Base-by-base conservation (phyloP, 768 basidiomycete genomes). In the Chlorophyllum brunneum region DNA sequence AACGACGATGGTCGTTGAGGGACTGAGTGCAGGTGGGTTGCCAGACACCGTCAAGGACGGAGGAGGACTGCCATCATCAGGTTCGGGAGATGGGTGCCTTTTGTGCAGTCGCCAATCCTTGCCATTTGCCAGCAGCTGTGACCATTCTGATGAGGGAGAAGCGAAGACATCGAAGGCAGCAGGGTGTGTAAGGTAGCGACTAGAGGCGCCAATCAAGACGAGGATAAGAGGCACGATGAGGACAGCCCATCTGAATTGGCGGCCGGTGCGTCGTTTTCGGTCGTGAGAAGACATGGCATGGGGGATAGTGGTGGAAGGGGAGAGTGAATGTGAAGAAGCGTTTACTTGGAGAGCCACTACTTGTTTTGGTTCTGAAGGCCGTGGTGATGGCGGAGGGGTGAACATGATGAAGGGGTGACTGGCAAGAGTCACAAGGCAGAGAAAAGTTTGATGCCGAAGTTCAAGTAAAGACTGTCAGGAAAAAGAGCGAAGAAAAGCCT, bases 221-320 rank as follows among this genome's bases (percentile, higher is more conserved):
- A 89, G 73, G 5, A 71, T 57, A 8, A 83, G 56, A 2, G 86
- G 86, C 2, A 85, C 70, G 29, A 83, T 56, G 36, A 87, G 48
- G 48, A 82, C 73, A 1, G 79, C 71, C 77, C 76, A 80, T 61
- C 69, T 67, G 48, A 72, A 70, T 46, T 72, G 66, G 20, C 79
- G 72, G 37, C 71, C 74, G 27, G 65, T 72, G 40, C 68, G 70
- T 54, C 68, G 74, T 65, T 81, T 83, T 40, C 43, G 27, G 23
- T 59, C 56, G 34, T 56, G 53, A 40, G 60, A 56, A 49, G 53
- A 44, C 41, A 44, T 54, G 40, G 33, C 24, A 36, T 53, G 49
- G 23, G 48, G 33, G 16, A 23, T 20, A n/a, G n/a, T n/a, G 26
- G 58, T 20, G 33, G 54, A 51, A 24, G 51, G 26, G 29, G 37